phyloP scores from a whole-genome alignment of 768 basidiomycete species.

The Termitomyces sp. region DNA sequence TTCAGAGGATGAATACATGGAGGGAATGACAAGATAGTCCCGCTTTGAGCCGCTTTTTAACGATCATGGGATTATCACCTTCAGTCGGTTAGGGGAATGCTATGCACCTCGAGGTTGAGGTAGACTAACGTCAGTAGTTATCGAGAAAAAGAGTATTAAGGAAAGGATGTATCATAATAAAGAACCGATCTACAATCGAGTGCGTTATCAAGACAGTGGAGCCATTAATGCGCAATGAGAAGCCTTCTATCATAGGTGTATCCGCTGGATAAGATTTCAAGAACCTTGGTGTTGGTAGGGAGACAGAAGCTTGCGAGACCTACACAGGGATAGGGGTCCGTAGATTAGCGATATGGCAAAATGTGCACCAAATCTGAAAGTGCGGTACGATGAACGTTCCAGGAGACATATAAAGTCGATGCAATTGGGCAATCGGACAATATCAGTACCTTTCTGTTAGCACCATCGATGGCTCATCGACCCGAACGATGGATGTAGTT shows the following conservation, averaged over 20 bases:
- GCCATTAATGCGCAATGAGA: conserved; percentile 5
- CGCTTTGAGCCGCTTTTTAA: not conserved
- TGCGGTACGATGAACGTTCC: not conserved
- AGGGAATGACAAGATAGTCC: not conserved
- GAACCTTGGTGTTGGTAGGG: not conserved
- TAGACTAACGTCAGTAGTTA: not conserved
- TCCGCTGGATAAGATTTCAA: conserved; percentile 3
- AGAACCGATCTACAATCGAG: conserved; percentile 3
- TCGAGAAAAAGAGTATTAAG: conserved; percentile 1
- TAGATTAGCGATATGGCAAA: not conserved
- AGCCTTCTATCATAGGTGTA: conserved; percentile 2
- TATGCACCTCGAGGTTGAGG: conserved; percentile 1
- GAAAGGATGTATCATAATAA: not conserved
- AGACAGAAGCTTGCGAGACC: not conserved
- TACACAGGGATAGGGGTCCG: not conserved
- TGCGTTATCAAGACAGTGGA: conserved; percentile 1
- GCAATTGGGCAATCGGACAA: not conserved
- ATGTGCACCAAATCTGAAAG: not conserved
- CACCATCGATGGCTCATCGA: not conserved
- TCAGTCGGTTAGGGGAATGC: not conserved
- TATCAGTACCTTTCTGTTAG: not conserved
- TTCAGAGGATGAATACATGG: conserved; percentile 14
- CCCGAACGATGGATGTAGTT: not conserved
- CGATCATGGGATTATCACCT: not conserved
- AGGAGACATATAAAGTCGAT: not conserved